Evolutionary conservation across 345 rosid species (phyloP).

Genomic region (Orychophragmus violaceus): DNA sequence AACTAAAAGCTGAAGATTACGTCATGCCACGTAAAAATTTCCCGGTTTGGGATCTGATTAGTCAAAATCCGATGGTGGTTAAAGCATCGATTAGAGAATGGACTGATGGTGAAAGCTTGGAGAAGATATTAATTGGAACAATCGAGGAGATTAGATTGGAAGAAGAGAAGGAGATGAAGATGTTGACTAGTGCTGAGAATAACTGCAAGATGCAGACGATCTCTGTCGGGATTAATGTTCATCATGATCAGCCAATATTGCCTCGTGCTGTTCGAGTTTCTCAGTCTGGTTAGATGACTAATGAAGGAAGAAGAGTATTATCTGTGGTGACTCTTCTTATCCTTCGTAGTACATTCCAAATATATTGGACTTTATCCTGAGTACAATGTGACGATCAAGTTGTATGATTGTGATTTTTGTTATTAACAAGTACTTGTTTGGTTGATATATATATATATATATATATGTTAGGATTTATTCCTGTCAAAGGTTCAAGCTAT

Average conservation of each 20-base stretch:
- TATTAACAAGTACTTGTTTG: neutral
- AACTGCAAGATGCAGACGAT: slow-evolving; percentile 28
- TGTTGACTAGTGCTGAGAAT: neutral
- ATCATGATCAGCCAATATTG: slow-evolving; percentile 18
- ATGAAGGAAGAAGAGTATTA: neutral
- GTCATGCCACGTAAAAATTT: slow-evolving; percentile 85
- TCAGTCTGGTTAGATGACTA: slow-evolving; percentile 18
- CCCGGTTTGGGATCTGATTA: slow-evolving; percentile 77
- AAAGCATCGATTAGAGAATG: slow-evolving; percentile 71
- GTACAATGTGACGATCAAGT: neutral
- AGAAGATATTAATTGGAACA: slow-evolving; percentile 35
- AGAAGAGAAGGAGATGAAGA: slow-evolving; percentile 24
- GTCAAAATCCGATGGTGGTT: slow-evolving; percentile 42
- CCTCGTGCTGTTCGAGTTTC: slow-evolving; percentile 28
- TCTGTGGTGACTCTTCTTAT: neutral
- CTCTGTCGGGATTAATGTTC: slow-evolving; percentile 16
- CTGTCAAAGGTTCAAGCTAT: too few relatives aligned
- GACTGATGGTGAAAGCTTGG: slow-evolving; percentile 63
- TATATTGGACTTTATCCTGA: slow-evolving; percentile 10
- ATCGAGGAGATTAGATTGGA: slow-evolving; percentile 27
- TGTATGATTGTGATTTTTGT: neutral
- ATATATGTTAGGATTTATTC: too few relatives aligned
- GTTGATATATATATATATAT: neutral
- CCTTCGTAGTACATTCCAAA: slow-evolving; percentile 5
- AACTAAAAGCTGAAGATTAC: slow-evolving; percentile 45